These are phyloP conservation scores for Russula lepida DNA, from an alignment of 768 basidiomycete species.

Conservation along the genomic window DNA sequence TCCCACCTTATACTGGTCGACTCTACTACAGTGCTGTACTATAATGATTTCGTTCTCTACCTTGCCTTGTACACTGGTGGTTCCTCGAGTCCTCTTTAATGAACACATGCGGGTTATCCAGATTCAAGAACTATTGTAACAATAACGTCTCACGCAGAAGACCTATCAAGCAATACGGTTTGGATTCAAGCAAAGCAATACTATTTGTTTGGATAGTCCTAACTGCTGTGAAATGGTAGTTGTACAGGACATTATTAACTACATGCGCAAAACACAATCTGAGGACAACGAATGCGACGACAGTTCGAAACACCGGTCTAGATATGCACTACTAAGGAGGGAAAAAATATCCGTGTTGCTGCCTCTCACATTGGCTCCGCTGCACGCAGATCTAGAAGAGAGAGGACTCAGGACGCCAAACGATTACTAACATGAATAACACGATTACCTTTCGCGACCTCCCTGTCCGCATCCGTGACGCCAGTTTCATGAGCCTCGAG, in stretches of 20 bases:
- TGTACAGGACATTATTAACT: conserved; percentile 16
- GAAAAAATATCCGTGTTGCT: not conserved
- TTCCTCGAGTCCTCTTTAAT: not conserved
- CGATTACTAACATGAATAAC: not conserved
- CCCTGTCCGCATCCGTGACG: conserved; percentile 69
- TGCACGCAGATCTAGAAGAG: conserved; percentile 6
- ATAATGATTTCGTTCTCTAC: not conserved
- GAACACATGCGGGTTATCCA: not conserved
- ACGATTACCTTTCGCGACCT: conserved; percentile 57
- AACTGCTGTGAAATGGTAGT: conserved; percentile 9
- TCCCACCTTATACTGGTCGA: not conserved
- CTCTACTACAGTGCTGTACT: not conserved
- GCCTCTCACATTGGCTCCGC: conserved; percentile 10
- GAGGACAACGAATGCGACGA: not conserved
- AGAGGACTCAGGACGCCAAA: not conserved
- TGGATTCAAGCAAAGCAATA: not conserved
- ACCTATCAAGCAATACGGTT: conserved; percentile 3
- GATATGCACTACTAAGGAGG: not conserved
- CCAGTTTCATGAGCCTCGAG: conserved; percentile 89
- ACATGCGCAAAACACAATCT: not conserved
- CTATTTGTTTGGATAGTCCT: conserved; percentile 4
- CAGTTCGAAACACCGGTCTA: not conserved
- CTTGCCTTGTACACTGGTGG: not conserved
- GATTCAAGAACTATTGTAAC: not conserved
- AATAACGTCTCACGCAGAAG: not conserved